These are phyloP conservation scores for Apiospora kogelbergensis DNA, from an alignment of 2,329 filamentous ascomycete species.

Conservation along the genomic window DNA sequence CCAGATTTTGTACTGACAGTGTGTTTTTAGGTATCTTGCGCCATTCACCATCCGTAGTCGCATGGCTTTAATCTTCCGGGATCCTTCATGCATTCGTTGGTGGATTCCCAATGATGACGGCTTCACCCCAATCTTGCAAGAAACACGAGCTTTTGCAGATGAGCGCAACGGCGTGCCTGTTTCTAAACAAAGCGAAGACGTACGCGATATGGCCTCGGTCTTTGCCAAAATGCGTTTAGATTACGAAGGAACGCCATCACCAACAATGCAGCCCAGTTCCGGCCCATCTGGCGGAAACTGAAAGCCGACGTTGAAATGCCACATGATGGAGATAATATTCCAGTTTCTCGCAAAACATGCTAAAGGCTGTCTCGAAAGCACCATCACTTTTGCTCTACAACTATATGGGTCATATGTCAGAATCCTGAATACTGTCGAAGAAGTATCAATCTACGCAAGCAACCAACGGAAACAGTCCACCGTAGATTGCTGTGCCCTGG, in stretches of 20 bases:
- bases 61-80: slow-evolving; percentile 74
- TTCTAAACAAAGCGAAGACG: slow-evolving; percentile 60
- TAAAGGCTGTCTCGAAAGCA: no score
- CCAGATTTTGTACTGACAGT: neutral
- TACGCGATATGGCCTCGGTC: slow-evolving; percentile 74
- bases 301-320: neutral
- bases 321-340: neutral
- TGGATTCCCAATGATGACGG: slow-evolving; percentile 86
- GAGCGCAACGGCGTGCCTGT: slow-evolving; percentile 66
- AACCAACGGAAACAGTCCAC: neutral
- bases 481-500: neutral
- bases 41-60: slow-evolving; percentile 70
- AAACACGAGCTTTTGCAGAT: slow-evolving; percentile 77
- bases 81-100: slow-evolving; percentile 73
- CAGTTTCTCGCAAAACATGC: no score
- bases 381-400: no score
- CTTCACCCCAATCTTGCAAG: slow-evolving; percentile 71
- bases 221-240: slow-evolving; percentile 63
- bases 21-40: slow-evolving; percentile 71
- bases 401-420: neutral
- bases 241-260: slow-evolving; percentile 22
- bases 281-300: slow-evolving; percentile 13
- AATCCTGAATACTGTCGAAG: neutral
- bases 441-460: neutral
- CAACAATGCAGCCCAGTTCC: slow-evolving; percentile 19